These are phyloP conservation scores for Penicillium turbatum DNA, from an alignment of 495 filamentous ascomycete species.

Conservation along the genomic window DNA sequence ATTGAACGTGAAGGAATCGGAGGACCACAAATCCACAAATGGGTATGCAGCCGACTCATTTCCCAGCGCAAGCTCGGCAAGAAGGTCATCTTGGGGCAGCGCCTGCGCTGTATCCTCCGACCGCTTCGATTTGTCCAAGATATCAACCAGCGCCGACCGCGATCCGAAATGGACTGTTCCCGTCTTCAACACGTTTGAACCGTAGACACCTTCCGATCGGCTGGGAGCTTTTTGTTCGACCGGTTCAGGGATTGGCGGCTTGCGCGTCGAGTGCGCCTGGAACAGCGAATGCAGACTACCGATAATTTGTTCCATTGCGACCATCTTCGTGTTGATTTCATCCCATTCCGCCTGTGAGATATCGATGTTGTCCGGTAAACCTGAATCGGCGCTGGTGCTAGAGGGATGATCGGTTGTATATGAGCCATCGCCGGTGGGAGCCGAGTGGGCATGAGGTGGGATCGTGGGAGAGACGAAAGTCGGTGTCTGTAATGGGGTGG, in stretches of 20 bases:
- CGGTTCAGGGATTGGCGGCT: conserved; percentile 13
- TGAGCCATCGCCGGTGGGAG: conserved; percentile 11
- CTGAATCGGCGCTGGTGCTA: conserved; percentile 17
- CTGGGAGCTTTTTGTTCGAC: conserved; percentile 19
- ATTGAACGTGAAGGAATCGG: conserved; percentile 63
- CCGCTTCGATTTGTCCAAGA: conserved; percentile 38
- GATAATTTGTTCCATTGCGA: conserved; percentile 42
- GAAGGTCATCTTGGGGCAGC: conserved; percentile 71
- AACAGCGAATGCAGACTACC: conserved; percentile 37
- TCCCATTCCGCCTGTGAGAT: conserved; percentile 45
- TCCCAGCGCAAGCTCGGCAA: conserved; percentile 75
- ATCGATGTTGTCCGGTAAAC: conserved; percentile 31
- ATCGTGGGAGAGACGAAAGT: conserved; percentile 16
- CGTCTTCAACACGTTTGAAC: conserved; percentile 38
- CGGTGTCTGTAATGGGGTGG: conserved; percentile 16
- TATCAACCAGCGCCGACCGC: conserved; percentile 51
- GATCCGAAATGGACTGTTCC: conserved; percentile 55
- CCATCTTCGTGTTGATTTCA: conserved; percentile 43
- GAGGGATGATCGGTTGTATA: conserved; percentile 14
- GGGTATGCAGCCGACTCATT: conserved; percentile 77
- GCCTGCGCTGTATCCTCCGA: conserved; percentile 43
- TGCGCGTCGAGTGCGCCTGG: conserved; percentile 28
- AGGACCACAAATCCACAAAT: conserved; percentile 62
- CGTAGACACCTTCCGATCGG: conserved; percentile 45
- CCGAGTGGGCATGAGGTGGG: conserved; percentile 5